These are phyloP conservation scores for Phytopythium vexans DNA, from an alignment of 352 stramenopile genomes.

Conservation along the genomic window DNA sequence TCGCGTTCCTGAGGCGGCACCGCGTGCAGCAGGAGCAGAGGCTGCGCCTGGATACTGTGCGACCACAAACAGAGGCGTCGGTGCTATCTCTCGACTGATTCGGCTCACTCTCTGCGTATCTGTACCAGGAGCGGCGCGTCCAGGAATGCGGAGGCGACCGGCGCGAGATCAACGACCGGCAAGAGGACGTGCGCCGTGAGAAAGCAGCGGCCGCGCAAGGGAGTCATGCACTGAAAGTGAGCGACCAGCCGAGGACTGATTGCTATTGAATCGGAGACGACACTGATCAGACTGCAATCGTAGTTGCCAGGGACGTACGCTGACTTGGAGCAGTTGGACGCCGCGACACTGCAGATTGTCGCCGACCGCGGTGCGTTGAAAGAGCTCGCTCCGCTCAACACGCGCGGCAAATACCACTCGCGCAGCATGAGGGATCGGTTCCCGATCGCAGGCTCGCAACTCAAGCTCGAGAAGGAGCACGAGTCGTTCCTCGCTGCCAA, in stretches of 20 bases:
- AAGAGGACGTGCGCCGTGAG: conserved; percentile 20
- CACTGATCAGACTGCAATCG: too few species aligned
- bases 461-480: conserved; percentile 64
- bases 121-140: conserved; percentile 25
- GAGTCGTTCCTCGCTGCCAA: conserved; percentile 53
- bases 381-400: conserved; percentile 43
- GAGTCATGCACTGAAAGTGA: neutral
- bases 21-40: conserved; percentile 47
- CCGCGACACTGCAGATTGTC: conserved; percentile 38
- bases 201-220: neutral
- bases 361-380: conserved; percentile 33
- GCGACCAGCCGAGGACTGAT: neutral
- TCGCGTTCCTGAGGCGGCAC: conserved; percentile 42
- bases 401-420: conserved; percentile 63
- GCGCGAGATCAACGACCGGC: conserved; percentile 20
- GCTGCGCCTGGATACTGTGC: conserved; percentile 55
- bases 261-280: neutral
- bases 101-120: neutral
- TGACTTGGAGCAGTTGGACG: conserved; percentile 36
- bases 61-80: too few species aligned
- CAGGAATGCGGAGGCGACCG: conserved; percentile 26
- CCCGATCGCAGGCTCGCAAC: conserved; percentile 67
- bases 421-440: conserved; percentile 68
- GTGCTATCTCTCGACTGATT: neutral
- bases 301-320: conserved; percentile 40